Base-by-base conservation (phyloP, 1,284 basidiomycete species). In the Cryptococcus sp. region DNA sequence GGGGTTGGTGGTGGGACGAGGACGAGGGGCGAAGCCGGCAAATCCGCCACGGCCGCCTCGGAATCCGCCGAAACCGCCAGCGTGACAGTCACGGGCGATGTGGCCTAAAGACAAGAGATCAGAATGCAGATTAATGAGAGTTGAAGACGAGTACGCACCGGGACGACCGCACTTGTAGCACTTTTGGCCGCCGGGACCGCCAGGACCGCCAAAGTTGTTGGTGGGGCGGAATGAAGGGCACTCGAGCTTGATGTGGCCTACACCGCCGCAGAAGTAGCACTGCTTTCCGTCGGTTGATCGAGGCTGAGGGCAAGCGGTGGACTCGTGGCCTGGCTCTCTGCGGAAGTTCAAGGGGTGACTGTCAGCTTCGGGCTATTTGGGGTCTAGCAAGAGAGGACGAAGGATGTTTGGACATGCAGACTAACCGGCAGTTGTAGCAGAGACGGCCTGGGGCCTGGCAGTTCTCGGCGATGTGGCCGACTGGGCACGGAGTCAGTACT, bases 391-490 rank as follows among this genome's bases (percentile, higher is more conserved):
- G 37, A 17, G 6, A 38, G 26, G 34, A n/a, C 46, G 19, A 40
- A 20, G 45, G 22, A 51, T 22, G 22, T 41, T 11, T 46, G 41
- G 23, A 52, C 3, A 19, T 16, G 22, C 37, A 29, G 11, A 45
- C 64, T 52, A 43, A 66, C 61, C 88, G 86, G 78, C 91, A 94
- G 78, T 93, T 94, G 81, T 92, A 94, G 81, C 91, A 94, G 60
- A 94, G 84, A 66, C 90, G 86, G 75, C 88, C 85, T 68, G 89
- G 87, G 62, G 89, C 89, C 54, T 89, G 84, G 77, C 91, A 94
- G 71, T 87, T 88, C 81, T 91, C 91, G 66, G 91, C 91, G 72
- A 93, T 89, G 79, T 93, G 91, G 52, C 90, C 91, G 73, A 93
- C 90, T 77, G 59, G 1, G 15, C 19, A 29, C 34, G n/a, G 19